Conservation (phyloP, 257 asterid species). For the Solanum ahanhuiri region DNA sequence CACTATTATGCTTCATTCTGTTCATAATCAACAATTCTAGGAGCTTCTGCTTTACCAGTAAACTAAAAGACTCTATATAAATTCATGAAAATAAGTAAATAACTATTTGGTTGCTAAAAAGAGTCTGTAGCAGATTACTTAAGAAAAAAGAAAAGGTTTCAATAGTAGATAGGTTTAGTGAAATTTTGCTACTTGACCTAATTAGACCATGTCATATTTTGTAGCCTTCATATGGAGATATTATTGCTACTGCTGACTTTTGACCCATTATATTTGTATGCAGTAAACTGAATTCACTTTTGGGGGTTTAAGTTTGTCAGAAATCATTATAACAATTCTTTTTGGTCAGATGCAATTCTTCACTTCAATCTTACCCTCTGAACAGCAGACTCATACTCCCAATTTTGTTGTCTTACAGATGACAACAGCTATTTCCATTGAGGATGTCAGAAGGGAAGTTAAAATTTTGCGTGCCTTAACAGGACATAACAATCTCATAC, state of each 20-base stretch:
- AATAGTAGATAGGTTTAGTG: background rate
- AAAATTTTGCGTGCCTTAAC: constrained; percentile 48
- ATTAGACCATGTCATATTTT: background rate
- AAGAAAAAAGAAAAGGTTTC: background rate
- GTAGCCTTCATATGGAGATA: background rate
- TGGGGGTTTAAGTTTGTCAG: background rate
- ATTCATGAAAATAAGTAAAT: background rate
- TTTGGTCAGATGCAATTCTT: background rate
- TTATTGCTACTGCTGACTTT: background rate
- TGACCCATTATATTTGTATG: background rate
- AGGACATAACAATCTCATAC: constrained; percentile 44
- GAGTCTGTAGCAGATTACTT: background rate
- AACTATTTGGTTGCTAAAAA: background rate
- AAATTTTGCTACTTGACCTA: background rate
- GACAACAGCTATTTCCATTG: constrained; percentile 57
- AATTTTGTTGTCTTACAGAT: constrained; percentile 27
- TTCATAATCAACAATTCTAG: background rate
- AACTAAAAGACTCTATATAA: background rate
- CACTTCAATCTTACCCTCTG: background rate
- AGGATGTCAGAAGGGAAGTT: constrained; percentile 63
- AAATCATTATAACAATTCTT: background rate
- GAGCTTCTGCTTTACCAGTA: background rate
- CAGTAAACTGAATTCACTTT: background rate
- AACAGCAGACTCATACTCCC: background rate
- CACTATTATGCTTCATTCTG: background rate